A percentile compares a stretch with the other conserved stretches of the same genome.
phyloP scores from a whole-genome alignment of 1,284 basidiomycete genomes.

The Pulchroboletus neoregius region DNA sequence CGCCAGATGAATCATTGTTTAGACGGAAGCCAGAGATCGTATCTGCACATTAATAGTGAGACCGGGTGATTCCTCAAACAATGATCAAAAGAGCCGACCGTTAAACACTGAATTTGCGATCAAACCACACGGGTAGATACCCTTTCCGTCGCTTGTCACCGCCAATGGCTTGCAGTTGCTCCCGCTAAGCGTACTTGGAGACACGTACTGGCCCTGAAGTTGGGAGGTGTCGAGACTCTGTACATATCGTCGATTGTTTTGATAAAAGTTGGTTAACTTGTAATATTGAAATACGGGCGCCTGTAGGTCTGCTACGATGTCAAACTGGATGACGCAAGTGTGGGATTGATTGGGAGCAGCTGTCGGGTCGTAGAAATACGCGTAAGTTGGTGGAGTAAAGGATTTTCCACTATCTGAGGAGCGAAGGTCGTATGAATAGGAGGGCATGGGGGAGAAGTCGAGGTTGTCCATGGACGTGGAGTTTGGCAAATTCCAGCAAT shows the following conservation, averaged over 20 bases:
- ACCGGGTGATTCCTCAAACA: not conserved
- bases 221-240: constrained; percentile 87
- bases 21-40: constrained; percentile 70
- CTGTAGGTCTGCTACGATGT: constrained; percentile 76
- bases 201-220: constrained; percentile 72
- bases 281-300: constrained; percentile 91
- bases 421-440: constrained; percentile 71
- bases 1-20: constrained; percentile 48
- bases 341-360: constrained; percentile 44
- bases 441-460: constrained; percentile 56
- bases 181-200: constrained; percentile 50
- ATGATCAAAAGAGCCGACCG: constrained; percentile 39
- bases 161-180: constrained; percentile 92
- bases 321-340: constrained; percentile 78
- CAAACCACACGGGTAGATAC: constrained; percentile 92
- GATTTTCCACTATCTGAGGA: constrained; percentile 52
- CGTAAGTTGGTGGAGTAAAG: constrained; percentile 56
- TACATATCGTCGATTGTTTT: constrained; percentile 98
- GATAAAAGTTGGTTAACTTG: constrained; percentile 94
- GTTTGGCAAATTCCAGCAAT: constrained; percentile 72
- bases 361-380: constrained; percentile 55
- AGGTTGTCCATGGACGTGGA: constrained; percentile 39
- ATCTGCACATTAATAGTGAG: constrained; percentile 45
- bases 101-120: constrained; percentile 99
- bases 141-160: constrained; percentile 43